These are phyloP conservation scores for Cyamopsis tetragonoloba DNA, from an alignment of 306 rosid species.

Conservation along the genomic window DNA sequence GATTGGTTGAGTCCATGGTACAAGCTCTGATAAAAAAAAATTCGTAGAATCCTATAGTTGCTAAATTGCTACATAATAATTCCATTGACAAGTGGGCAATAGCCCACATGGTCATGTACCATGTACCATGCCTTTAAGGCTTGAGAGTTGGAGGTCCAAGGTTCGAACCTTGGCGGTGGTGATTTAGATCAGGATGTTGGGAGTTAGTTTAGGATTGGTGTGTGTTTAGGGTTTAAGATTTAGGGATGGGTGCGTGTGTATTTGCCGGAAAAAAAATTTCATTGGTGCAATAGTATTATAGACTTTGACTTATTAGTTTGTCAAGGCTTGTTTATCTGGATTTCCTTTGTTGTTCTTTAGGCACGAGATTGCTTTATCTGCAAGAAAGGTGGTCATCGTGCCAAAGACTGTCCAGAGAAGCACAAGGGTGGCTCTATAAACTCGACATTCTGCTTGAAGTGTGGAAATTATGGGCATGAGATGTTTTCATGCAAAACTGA, in stretches of 20 bases:
- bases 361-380: conserved; percentile 71
- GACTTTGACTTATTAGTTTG: neutral
- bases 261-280: no score
- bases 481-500: conserved; percentile 67
- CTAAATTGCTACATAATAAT: neutral
- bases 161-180: no score
- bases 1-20: neutral
- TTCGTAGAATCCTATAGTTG: neutral
- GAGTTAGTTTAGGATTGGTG: no score
- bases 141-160: no score
- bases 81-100: neutral
- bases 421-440: conserved; percentile 25
- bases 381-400: conserved; percentile 74
- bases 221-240: no score
- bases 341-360: conserved; percentile 35
- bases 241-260: no score
- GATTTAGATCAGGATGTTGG: no score
- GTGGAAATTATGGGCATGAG: conserved; percentile 86
- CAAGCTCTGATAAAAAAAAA: no score
- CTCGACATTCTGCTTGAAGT: conserved; percentile 62
- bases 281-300: no score
- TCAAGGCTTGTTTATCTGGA: neutral
- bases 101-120: no score
- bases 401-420: conserved; percentile 88
- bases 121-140: no score